Percentiles rank a stretch among this genome's conserved stretches.
Conservation (phyloP, 163 green algal species). For the Chlorella variabilis region DNA sequence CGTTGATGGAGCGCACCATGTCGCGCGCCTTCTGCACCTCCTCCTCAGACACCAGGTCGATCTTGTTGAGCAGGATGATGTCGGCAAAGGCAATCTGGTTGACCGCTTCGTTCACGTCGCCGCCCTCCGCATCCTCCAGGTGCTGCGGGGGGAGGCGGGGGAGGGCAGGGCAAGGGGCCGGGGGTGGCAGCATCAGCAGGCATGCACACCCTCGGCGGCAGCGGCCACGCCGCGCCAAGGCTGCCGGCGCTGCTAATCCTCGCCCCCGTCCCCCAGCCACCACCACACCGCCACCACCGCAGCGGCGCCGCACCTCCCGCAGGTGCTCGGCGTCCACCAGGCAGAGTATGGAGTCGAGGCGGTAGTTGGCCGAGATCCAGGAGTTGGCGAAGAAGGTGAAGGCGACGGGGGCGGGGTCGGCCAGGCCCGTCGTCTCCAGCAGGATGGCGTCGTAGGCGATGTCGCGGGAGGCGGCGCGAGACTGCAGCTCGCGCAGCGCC, state of each 20-base stretch:
- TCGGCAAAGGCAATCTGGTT: slow-evolving; percentile 89
- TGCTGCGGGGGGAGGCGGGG: no score
- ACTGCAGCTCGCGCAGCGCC: slow-evolving; percentile 81
- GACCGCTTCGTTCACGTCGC: slow-evolving; percentile 83
- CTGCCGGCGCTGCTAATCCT: no score
- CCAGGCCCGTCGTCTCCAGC: slow-evolving; percentile 93
- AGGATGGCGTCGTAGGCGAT: slow-evolving; percentile 86
- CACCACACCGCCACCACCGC: background rate
- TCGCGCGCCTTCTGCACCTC: slow-evolving; percentile 52
- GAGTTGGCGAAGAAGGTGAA: slow-evolving; percentile 90
- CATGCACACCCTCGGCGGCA: slow-evolving; percentile 6
- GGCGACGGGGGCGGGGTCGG: slow-evolving; percentile 88
- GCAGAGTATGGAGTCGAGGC: slow-evolving; percentile 86
- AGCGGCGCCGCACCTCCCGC: slow-evolving; percentile 30
- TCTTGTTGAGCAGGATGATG: slow-evolving; percentile 94
- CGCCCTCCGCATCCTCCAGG: slow-evolving; percentile 64
- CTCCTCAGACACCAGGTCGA: slow-evolving; percentile 86
- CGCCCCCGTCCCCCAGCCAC: no score
- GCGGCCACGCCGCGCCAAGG: no score
- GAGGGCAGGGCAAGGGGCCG: background rate
- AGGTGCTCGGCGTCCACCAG: slow-evolving; percentile 84
- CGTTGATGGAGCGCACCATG: slow-evolving; percentile 57
- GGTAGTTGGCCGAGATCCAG: slow-evolving; percentile 80
- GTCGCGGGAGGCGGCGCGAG: slow-evolving; percentile 39
- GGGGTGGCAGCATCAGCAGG: background rate